Conservation (phyloP, 2,329 filamentous ascomycete genomes). For the Botrytis elliptica region DNA sequence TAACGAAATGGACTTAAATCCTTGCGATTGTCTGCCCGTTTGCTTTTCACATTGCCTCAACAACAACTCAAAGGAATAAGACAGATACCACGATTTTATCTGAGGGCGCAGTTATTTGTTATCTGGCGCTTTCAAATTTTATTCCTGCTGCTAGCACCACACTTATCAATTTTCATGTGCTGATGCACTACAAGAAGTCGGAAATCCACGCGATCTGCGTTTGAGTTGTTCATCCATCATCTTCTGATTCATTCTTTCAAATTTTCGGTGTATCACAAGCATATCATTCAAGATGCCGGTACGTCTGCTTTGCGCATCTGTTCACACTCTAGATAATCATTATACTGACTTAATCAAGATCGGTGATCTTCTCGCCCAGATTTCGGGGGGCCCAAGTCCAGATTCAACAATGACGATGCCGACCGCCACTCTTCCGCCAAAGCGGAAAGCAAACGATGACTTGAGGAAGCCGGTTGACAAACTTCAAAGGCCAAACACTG, state of each 20-base stretch:
- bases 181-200: slow-evolving; percentile 24
- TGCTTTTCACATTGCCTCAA: slow-evolving; percentile 9
- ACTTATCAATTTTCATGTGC: slow-evolving; percentile 18
- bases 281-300: slow-evolving; percentile 33
- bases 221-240: slow-evolving; percentile 21
- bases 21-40: neutral
- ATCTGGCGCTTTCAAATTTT: slow-evolving; percentile 2
- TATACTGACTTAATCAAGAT: slow-evolving; percentile 45
- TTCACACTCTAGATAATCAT: slow-evolving; percentile 19
- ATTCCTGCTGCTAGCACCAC: neutral
- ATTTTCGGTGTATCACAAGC: slow-evolving; percentile 15
- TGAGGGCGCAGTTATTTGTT: slow-evolving; percentile 1
- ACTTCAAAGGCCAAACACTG: slow-evolving; percentile 40
- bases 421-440: slow-evolving; percentile 41
- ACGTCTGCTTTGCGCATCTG: slow-evolving; percentile 20
- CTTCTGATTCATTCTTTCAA: slow-evolving; percentile 9
- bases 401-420: slow-evolving; percentile 29
- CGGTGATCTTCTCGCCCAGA: slow-evolving; percentile 59
- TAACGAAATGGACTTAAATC: slow-evolving; percentile 12
- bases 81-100: neutral
- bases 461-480: slow-evolving; percentile 45
- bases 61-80: slow-evolving; percentile 19
- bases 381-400: slow-evolving; percentile 51
- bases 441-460: slow-evolving; percentile 59
- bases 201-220: slow-evolving; percentile 29